These are phyloP conservation scores for Massariosphaeria phaeospora DNA, from an alignment of 495 filamentous ascomycete species.

Conservation along the genomic window DNA sequence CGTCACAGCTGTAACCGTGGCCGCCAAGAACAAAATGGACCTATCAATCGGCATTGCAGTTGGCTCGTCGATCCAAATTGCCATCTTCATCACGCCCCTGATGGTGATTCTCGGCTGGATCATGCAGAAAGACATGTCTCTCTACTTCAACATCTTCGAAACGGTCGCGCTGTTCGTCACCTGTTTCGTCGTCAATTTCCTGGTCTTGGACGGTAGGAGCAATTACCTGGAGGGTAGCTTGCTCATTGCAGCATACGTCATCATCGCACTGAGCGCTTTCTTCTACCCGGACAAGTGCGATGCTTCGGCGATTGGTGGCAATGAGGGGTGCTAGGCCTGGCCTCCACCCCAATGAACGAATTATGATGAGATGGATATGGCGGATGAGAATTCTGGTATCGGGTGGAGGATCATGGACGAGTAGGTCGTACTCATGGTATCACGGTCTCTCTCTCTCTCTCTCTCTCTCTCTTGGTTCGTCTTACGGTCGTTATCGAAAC, in stretches of 20 bases:
- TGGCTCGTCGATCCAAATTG: slow-evolving; percentile 82
- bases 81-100: slow-evolving; percentile 83
- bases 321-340: no score
- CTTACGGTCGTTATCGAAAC: no score
- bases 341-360: no score
- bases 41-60: slow-evolving; percentile 85
- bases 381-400: no score
- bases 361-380: no score
- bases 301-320: slow-evolving; percentile 24
- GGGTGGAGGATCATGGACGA: no score
- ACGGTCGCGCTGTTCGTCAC: slow-evolving; percentile 81
- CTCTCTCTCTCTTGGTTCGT: no score
- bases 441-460: no score
- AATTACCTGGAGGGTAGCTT: slow-evolving; percentile 87
- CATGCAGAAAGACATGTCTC: slow-evolving; percentile 72
- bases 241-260: slow-evolving; percentile 76
- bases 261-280: slow-evolving; percentile 51
- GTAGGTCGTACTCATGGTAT: no score
- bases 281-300: slow-evolving; percentile 30
- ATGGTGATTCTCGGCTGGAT: slow-evolving; percentile 87
- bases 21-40: slow-evolving; percentile 95
- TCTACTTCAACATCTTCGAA: slow-evolving; percentile 92
- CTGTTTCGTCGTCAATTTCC: slow-evolving; percentile 83
- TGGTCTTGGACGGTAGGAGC: slow-evolving; percentile 78
- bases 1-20: slow-evolving; percentile 82